Conservation (phyloP, 371 early-diverging fungal species). For the Rhizopus delemar region DNA sequence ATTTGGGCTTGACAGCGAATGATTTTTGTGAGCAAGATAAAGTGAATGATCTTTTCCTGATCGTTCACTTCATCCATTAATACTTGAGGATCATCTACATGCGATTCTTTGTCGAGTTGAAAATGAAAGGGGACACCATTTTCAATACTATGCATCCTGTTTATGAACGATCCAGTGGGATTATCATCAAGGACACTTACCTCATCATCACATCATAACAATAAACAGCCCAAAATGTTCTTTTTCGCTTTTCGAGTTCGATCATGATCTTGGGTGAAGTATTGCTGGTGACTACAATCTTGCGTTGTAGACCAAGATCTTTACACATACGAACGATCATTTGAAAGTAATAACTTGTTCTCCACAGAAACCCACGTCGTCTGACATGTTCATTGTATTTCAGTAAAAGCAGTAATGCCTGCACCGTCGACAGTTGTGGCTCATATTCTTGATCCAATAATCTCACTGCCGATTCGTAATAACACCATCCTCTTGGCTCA, state of each 20-base stretch:
- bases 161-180: not conserved
- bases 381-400: slow-evolving; percentile 42
- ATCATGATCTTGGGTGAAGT: not conserved
- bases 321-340: slow-evolving; percentile 33
- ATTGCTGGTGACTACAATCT: not conserved
- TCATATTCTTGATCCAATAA: slow-evolving; percentile 26
- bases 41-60: slow-evolving; percentile 25
- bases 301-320: slow-evolving; percentile 26
- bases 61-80: slow-evolving; percentile 24
- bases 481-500: slow-evolving; percentile 33
- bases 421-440: slow-evolving; percentile 29
- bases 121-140: slow-evolving; percentile 25
- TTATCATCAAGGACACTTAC: slow-evolving; percentile 1
- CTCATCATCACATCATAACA: slow-evolving; percentile 42
- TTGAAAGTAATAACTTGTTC: slow-evolving; percentile 31
- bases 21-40: slow-evolving; percentile 19
- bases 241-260: slow-evolving; percentile 27
- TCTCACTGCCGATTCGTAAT: slow-evolving; percentile 28
- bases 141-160: slow-evolving; percentile 19
- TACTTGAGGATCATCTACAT: slow-evolving; percentile 20
- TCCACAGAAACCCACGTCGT: slow-evolving; percentile 33
- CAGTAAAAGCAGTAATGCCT: slow-evolving; percentile 33
- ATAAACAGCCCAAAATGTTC: slow-evolving; percentile 35
- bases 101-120: not conserved
- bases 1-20: slow-evolving; percentile 23